phyloP scores from a whole-genome alignment of 257 asterid species.

The Anisodus acutangulus region DNA sequence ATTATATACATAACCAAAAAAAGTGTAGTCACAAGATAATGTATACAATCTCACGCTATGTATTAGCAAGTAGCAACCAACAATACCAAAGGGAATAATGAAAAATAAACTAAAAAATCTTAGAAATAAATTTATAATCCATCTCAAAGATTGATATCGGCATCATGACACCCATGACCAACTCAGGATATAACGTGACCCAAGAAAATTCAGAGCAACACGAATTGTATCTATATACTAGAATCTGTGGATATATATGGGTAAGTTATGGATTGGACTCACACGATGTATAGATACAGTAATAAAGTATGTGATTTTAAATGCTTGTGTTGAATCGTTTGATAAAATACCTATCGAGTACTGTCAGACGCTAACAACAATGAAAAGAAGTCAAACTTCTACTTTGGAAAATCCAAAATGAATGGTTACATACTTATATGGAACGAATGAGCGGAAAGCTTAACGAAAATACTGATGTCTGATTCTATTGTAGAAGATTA shows the following conservation, averaged over 20 bases:
- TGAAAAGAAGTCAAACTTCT: not conserved
- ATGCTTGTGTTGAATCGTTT: not conserved
- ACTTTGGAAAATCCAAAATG: constrained; percentile 5
- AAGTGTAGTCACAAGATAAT: too few relatives aligned
- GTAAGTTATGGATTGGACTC: not conserved
- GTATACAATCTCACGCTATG: too few relatives aligned
- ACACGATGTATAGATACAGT: not conserved
- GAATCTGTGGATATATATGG: not conserved
- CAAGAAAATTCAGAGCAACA: constrained; percentile 1
- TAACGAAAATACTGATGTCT: constrained; percentile 1
- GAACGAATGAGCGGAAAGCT: not conserved
- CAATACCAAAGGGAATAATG: not conserved
- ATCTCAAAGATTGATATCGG: not conserved
- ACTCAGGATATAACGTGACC: not conserved
- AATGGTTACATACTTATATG: not conserved
- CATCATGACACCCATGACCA: not conserved
- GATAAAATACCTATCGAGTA: not conserved
- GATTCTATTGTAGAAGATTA: constrained; percentile 12
- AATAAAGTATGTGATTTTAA: not conserved
- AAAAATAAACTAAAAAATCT: not conserved
- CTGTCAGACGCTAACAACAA: not conserved
- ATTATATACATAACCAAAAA: not conserved
- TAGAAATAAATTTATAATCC: not conserved
- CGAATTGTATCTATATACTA: not conserved
- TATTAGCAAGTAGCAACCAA: not conserved